Conservation (phyloP, 805 yeast species). For the Hanseniaspora thailandica region DNA sequence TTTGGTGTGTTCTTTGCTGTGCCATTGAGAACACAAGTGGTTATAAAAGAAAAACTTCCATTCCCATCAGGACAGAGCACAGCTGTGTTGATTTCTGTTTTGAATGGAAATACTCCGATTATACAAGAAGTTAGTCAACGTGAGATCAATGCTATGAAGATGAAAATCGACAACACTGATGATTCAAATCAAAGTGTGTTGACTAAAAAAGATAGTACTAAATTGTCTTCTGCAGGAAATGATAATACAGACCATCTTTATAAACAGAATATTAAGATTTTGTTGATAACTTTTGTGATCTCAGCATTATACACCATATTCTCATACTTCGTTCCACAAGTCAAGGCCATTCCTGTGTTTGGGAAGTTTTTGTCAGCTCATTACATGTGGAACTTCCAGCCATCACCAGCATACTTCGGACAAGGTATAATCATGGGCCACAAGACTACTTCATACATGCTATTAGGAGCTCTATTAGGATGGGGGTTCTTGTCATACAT, state of each 20-base stretch:
- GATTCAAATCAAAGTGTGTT: neutral
- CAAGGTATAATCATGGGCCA: slow-evolving; percentile 97
- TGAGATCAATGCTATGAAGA: slow-evolving; percentile 21
- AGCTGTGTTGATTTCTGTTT: slow-evolving; percentile 78
- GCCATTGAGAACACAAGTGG: slow-evolving; percentile 74
- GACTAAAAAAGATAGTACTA: neutral
- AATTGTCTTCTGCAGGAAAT: neutral
- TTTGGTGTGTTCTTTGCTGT: slow-evolving; percentile 95
- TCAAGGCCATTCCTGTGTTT: slow-evolving; percentile 62
- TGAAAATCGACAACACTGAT: slow-evolving; percentile 20
- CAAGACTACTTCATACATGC: slow-evolving; percentile 81
- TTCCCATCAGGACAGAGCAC: slow-evolving; percentile 96
- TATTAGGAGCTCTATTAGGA: slow-evolving; percentile 77
- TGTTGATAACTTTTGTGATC: slow-evolving; percentile 48
- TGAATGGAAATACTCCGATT: slow-evolving; percentile 54
- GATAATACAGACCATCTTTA: slow-evolving; percentile 25
- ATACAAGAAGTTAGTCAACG: slow-evolving; percentile 26
- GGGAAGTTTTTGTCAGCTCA: slow-evolving; percentile 49
- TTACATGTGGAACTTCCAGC: slow-evolving; percentile 81
- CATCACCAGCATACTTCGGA: slow-evolving; percentile 94
- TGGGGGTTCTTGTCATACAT: slow-evolving; percentile 88
- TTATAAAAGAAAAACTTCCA: slow-evolving; percentile 73
- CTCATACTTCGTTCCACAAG: slow-evolving; percentile 61
- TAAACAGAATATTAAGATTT: slow-evolving; percentile 46
- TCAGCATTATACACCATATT: slow-evolving; percentile 64